Percentiles rank a stretch among this genome's conserved stretches.
These are phyloP conservation scores for Yamadazyma kitorensis DNA, from an alignment of 805 yeast species.

Conservation along the genomic window DNA sequence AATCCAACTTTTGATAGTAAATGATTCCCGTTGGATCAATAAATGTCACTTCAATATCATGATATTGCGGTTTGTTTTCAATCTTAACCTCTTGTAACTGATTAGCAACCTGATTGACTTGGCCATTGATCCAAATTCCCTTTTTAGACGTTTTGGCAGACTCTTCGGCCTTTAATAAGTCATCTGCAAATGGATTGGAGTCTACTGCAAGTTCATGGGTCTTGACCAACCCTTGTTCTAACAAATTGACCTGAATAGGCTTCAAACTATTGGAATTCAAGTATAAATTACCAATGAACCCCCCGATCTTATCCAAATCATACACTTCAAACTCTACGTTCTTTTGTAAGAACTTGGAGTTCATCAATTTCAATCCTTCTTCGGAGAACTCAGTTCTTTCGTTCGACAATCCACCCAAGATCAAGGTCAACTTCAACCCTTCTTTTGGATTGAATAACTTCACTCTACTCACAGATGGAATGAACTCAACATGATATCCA, in stretches of 20 bases:
- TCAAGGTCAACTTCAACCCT: conserved; percentile 63
- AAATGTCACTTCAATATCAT: conserved; percentile 55
- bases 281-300: conserved; percentile 71
- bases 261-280: conserved; percentile 42
- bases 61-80: conserved; percentile 40
- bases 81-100: conserved; percentile 5
- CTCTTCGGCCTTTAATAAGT: conserved; percentile 60
- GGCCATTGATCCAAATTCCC: conserved; percentile 72
- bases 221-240: conserved; percentile 61
- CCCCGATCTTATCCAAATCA: conserved; percentile 74
- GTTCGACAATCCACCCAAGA: conserved; percentile 69
- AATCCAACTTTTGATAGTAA: conserved; percentile 44
- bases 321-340: conserved; percentile 69
- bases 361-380: conserved; percentile 53
- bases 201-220: conserved; percentile 64
- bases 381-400: conserved; percentile 37
- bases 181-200: conserved; percentile 52
- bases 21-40: conserved; percentile 41
- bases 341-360: conserved; percentile 61
- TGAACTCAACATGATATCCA: conserved; percentile 67
- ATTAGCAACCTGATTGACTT: conserved; percentile 14
- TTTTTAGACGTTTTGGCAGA: conserved; percentile 50
- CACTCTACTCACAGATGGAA: conserved; percentile 65
- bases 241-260: conserved; percentile 58
- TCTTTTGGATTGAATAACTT: conserved; percentile 69